Evolutionary conservation across 2,329 filamentous ascomycete species (phyloP).

Genomic region (Colletotrichum eleusines): DNA sequence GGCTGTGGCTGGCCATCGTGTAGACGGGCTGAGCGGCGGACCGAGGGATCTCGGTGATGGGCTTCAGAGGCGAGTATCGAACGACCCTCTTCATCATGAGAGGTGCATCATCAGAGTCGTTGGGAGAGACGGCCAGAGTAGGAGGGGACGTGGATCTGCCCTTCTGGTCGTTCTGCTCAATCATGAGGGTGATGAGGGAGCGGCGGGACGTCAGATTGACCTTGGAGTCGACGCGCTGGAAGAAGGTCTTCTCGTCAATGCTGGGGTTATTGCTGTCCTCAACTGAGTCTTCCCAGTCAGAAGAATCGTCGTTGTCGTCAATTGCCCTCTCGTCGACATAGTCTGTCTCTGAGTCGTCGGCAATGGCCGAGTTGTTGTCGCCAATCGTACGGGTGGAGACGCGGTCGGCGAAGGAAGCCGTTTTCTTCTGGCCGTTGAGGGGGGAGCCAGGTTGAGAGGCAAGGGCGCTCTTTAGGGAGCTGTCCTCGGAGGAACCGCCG

Average conservation of each 20-base stretch:
- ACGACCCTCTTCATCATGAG: conserved; percentile 73
- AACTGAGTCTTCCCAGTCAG: conserved; percentile 74
- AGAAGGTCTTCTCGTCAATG: conserved; percentile 82
- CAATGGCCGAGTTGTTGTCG: conserved; percentile 62
- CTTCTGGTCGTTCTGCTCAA: too few relatives aligned
- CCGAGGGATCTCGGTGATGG: conserved; percentile 73
- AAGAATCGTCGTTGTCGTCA: conserved; percentile 75
- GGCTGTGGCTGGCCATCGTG: conserved; percentile 69
- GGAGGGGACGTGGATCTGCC: too few relatives aligned
- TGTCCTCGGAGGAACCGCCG: conserved; percentile 78
- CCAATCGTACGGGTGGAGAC: conserved; percentile 76
- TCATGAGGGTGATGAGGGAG: too few relatives aligned
- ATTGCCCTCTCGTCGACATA: conserved; percentile 88
- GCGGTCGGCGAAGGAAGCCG: conserved; percentile 84
- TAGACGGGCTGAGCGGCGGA: conserved; percentile 82
- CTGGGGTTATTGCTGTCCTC: conserved; percentile 88
- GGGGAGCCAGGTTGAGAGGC: conserved; percentile 58
- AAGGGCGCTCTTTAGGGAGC: conserved; percentile 73
- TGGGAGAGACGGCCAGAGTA: too few relatives aligned
- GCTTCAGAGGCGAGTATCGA: conserved; percentile 61
- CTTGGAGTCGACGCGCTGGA: conserved; percentile 91
- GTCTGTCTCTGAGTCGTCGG: conserved; percentile 69
- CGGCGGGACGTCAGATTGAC: conserved; percentile 86
- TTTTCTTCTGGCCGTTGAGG: conserved; percentile 73
- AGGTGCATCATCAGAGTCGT: too few relatives aligned